Conservation (phyloP, 148 eudicot genomes). For the Talinum fruticosum region DNA sequence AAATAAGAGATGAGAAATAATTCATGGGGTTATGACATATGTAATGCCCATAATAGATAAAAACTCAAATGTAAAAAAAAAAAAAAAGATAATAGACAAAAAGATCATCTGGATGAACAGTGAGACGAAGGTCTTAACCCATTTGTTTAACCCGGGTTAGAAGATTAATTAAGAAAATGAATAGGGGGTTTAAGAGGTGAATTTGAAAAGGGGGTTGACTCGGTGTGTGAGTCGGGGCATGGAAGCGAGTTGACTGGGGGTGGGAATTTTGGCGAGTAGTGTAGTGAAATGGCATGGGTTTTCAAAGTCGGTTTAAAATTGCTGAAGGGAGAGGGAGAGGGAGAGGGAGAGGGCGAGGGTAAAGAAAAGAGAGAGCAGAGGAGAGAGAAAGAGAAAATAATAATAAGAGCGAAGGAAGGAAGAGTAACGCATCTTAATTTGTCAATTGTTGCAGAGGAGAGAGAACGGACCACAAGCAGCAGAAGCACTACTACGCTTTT, state of each 20-base stretch:
- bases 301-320: not conserved
- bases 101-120: too few species aligned
- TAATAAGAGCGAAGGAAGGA: too few species aligned
- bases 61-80: too few species aligned
- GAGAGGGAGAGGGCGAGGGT: not conserved
- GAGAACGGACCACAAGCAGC: not conserved
- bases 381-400: too few species aligned
- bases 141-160: too few species aligned
- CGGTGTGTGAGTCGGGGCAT: not conserved
- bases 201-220: not conserved
- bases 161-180: too few species aligned
- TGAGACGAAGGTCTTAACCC: too few species aligned
- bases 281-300: too few species aligned
- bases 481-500: not conserved
- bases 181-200: not conserved
- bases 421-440: not conserved
- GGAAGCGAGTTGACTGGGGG: not conserved
- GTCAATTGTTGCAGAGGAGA: not conserved
- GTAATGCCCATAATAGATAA: too few species aligned
- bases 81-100: too few species aligned
- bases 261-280: not conserved
- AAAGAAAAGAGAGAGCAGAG: not conserved
- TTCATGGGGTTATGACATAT: too few species aligned
- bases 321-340: not conserved
- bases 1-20: too few species aligned